Conservation (phyloP, 2,329 filamentous ascomycete genomes). For the Didymellaceae sp. region DNA sequence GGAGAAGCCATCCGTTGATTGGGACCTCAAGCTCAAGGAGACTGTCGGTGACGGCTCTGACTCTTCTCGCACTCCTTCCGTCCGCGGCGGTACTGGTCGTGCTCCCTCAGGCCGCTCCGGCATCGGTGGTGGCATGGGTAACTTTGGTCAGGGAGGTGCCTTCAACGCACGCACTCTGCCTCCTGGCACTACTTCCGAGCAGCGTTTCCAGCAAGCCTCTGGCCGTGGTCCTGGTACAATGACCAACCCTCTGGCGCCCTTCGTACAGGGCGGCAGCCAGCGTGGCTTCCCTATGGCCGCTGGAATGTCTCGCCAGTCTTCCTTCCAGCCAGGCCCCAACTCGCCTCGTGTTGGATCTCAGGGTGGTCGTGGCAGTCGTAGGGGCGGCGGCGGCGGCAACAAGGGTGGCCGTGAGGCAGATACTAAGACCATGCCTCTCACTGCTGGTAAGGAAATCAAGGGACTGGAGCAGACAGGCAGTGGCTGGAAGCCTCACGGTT, state of each 20-base stretch:
- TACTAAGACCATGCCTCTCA: constrained; percentile 91
- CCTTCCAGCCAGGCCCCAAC: constrained; percentile 67
- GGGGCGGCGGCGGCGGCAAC: constrained; percentile 52
- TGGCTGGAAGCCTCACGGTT: constrained; percentile 84
- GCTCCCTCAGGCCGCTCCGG: constrained; percentile 52
- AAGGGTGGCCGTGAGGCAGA: constrained; percentile 60
- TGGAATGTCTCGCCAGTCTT: constrained; percentile 66
- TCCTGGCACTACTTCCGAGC: constrained; percentile 75
- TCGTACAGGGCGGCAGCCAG: constrained; percentile 59
- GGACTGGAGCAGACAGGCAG: constrained; percentile 73
- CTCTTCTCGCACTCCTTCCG: constrained; percentile 69
- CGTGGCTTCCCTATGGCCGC: constrained; percentile 68
- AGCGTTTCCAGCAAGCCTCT: constrained; percentile 65
- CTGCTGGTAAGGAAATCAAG: constrained; percentile 80
- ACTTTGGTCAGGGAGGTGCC: constrained; percentile 61
- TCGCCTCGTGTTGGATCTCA: constrained; percentile 72
- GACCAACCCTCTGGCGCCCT: constrained; percentile 64
- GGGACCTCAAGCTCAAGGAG: constrained; percentile 86
- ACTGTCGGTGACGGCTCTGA: constrained; percentile 79
- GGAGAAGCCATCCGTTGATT: constrained; percentile 93
- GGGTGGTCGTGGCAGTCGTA: constrained; percentile 68
- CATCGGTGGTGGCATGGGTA: constrained; percentile 67
- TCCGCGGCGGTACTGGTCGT: constrained; percentile 60
- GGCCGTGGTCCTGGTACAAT: constrained; percentile 40
- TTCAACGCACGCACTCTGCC: constrained; percentile 65